Evolutionary conservation across 257 asterid species (phyloP).

Genomic region (Coffea eugenioides): DNA sequence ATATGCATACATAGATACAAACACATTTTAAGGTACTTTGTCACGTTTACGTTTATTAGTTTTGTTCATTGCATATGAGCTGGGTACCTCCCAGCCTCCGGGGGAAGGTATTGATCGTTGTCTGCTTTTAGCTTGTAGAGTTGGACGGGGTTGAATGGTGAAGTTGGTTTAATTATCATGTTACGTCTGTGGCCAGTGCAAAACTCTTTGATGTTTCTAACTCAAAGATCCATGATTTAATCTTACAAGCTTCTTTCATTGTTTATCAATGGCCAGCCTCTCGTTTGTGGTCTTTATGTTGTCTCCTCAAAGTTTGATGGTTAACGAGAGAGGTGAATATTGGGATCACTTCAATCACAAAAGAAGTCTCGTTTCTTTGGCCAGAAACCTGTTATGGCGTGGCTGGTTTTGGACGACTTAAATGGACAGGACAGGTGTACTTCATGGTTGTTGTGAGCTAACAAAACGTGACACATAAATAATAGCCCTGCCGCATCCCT

Average conservation of each 20-base stretch:
- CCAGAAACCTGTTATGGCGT: too few relatives aligned
- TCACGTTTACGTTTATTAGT: conserved; percentile 36
- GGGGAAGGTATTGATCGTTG: conserved; percentile 33
- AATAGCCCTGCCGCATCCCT: too few relatives aligned
- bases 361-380: too few relatives aligned
- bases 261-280: background rate
- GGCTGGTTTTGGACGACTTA: too few relatives aligned
- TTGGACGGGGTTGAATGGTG: conserved; percentile 44
- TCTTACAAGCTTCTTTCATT: background rate
- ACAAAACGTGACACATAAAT: too few relatives aligned
- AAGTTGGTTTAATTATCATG: conserved; percentile 40
- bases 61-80: conserved; percentile 27
- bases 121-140: conserved; percentile 46
- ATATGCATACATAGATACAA: conserved; percentile 41
- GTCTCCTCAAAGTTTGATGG: background rate
- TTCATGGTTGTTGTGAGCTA: too few relatives aligned
- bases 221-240: background rate
- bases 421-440: too few relatives aligned
- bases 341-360: too few relatives aligned
- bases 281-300: background rate
- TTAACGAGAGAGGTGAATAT: background rate
- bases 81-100: conserved; percentile 26
- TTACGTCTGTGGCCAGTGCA: conserved; percentile 36
- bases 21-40: conserved; percentile 35
- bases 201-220: conserved; percentile 15